A percentile compares a stretch with the other conserved stretches of the same genome.
Conservation (phyloP, 495 filamentous ascomycete species). For the Penicillium verhagenii region DNA sequence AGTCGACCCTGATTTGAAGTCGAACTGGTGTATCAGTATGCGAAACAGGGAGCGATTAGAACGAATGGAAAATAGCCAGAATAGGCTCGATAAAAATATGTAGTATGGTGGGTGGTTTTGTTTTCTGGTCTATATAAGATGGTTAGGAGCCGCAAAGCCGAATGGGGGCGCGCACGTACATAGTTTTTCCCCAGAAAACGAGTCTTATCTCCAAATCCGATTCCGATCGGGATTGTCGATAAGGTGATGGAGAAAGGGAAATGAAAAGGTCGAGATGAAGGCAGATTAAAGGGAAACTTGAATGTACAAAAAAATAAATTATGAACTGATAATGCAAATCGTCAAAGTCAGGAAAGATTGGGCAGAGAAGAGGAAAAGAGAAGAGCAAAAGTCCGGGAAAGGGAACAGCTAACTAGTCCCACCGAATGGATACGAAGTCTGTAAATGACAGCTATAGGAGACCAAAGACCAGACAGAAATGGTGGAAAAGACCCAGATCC, state of each 20-base stretch:
- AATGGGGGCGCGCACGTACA: not conserved
- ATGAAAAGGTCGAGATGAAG: not conserved
- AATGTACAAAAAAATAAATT: slow-evolving; percentile 1
- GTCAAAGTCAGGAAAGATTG: slow-evolving; percentile 4
- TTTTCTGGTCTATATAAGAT: not conserved
- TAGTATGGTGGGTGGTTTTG: too few relatives aligned
- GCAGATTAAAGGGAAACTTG: not conserved
- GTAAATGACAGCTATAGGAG: not conserved
- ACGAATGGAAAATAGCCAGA: not conserved
- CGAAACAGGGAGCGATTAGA: not conserved
- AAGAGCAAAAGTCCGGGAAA: slow-evolving; percentile 11
- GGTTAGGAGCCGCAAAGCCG: not conserved
- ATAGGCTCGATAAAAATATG: too few relatives aligned
- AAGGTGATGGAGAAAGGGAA: not conserved
- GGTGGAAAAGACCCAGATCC: too few relatives aligned
- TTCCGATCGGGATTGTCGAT: not conserved
- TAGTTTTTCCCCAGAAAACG: not conserved
- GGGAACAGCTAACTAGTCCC: not conserved
- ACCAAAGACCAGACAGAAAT: too few relatives aligned
- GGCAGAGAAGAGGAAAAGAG: slow-evolving; percentile 8
- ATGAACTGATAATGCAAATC: not conserved
- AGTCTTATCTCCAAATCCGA: not conserved
- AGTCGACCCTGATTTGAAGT: slow-evolving; percentile 10
- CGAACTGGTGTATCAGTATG: slow-evolving; percentile 30
- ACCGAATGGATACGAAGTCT: not conserved